Base-by-base conservation (phyloP, 495 filamentous ascomycete genomes). In the Aspergillus cristatus region DNA sequence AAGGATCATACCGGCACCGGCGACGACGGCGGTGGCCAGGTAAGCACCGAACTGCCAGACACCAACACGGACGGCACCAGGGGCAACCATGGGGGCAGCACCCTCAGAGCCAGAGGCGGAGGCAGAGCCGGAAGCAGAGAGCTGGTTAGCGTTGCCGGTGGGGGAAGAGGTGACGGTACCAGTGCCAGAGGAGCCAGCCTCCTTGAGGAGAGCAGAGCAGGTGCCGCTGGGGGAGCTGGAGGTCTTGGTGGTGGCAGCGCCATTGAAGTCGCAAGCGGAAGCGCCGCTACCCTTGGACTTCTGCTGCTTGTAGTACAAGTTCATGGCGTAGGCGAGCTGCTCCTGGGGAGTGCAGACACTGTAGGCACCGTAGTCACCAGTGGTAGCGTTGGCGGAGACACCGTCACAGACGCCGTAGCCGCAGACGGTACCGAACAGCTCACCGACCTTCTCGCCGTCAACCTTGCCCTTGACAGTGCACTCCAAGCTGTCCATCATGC, bases 291-390 rank as follows among this genome's bases (percentile, higher is more conserved):
- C 52, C 29, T 67, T 54, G 13, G 36, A 42, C 8, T 62, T 62
- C 62, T 84, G 77, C 46, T 61, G 57, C 29, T 77, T 55, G 61
- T 89, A 90, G 71, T 94, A 97, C 31, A 60, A 53, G 60, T 94
- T 78, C 46, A 96, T 74, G 20, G 78, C 84, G 51, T 75, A 91
- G 30, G 78, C 80, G 11, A 96, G 76, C 63, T 90, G 75, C 56
- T 94, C 72, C 43, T 70, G 74, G 46, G 75, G 45, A 41, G 67
- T 74, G 71, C 91, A 97, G 74, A 91, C 85, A 53, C 78, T 76
- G 65, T 86, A 95, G 7, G 85, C 78, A 26, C 90, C 90, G 55
- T 88, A 97, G 5, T 68, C 65, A 36, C 86, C 91, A 13, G 68
- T 72, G 36, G 74, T 75, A 13, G 70, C 71, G 52, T 95, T 84